Evolutionary conservation across 129 eudicot genomes (phyloP).

Genomic region (carrot (Daucus carota)): DH1_v3.0 NC_030389.2:1765501-1766000

Average conservation of each 20-base stretch:
- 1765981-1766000: neutral
- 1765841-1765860: neutral
- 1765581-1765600: conserved; percentile 43
- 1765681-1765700: conserved; percentile 60
- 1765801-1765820: neutral
- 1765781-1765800: neutral
- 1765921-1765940: neutral
- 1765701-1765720: conserved; percentile 98
- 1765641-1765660: conserved; percentile 16
- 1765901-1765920: neutral
- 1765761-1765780: conserved; percentile 47
- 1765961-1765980: neutral
- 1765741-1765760: conserved; percentile 92
- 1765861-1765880: neutral
- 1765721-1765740: conserved; percentile 94
- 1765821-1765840: neutral
- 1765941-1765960: neutral
- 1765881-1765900: neutral
- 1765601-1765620: conserved; percentile 48
- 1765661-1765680: conserved; percentile 19
- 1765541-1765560: conserved; percentile 25
- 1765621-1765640: conserved; percentile 23
- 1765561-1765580: conserved; percentile 32
- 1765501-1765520: conserved; percentile 25
- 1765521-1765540: conserved; percentile 15